Evolutionary conservation across 441 rosid genomes (phyloP).

Genomic region (Populus trichocarpa): DNA sequence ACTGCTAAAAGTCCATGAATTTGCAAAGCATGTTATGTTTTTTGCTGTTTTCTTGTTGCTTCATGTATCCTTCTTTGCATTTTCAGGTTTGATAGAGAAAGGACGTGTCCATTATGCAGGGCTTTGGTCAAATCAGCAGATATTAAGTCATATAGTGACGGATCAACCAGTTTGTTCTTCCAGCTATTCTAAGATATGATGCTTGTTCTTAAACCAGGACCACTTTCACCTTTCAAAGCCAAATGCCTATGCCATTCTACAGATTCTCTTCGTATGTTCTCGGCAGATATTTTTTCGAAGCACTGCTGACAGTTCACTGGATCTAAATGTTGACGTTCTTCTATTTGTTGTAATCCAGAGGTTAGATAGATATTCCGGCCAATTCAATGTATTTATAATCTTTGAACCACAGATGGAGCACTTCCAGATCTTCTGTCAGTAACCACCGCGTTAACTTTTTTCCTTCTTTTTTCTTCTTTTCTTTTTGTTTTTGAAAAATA

Average conservation of each 20-base stretch:
- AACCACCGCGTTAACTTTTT: background rate
- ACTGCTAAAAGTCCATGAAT: background rate
- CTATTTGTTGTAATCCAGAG: background rate
- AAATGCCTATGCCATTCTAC: background rate
- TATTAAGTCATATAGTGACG: slow-evolving; percentile 56
- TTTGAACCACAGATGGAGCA: background rate
- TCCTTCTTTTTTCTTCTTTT: background rate
- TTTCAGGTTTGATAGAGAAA: slow-evolving; percentile 71
- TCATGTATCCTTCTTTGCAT: background rate
- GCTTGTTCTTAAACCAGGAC: background rate
- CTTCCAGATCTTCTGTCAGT: background rate
- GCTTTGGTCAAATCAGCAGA: slow-evolving; percentile 57
- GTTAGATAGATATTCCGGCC: background rate
- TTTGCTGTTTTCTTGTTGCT: background rate
- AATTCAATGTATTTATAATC: background rate
- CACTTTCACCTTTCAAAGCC: background rate
- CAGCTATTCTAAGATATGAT: slow-evolving; percentile 38
- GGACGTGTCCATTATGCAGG: slow-evolving; percentile 64
- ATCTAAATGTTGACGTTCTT: background rate
- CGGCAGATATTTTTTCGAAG: background rate
- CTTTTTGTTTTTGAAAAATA: background rate
- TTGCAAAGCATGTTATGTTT: background rate
- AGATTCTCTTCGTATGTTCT: background rate
- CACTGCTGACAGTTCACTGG: background rate
- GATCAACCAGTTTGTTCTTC: slow-evolving; percentile 59